These are phyloP conservation scores for Trichoderma cornu-damae DNA, from an alignment of 2,329 filamentous ascomycete genomes.

Conservation along the genomic window DNA sequence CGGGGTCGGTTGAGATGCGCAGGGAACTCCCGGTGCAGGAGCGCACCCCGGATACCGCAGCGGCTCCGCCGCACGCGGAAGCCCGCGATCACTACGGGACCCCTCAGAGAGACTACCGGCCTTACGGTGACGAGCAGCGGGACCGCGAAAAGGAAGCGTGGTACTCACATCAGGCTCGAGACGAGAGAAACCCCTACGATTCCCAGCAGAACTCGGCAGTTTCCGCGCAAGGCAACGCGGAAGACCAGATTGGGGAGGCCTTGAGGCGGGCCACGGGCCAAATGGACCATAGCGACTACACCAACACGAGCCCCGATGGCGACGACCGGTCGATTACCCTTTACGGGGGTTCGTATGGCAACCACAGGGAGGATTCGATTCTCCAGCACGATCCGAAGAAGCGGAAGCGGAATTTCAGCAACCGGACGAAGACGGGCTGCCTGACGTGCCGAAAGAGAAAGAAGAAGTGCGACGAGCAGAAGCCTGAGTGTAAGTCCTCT, in stretches of 20 bases:
- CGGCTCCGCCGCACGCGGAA: conserved; percentile 32
- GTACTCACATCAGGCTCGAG: conserved; percentile 44
- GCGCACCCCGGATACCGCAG: conserved; percentile 33
- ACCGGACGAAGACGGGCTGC: conserved; percentile 92
- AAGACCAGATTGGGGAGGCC: conserved; percentile 46
- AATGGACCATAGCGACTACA: conserved; percentile 46
- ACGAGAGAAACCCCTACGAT: conserved; percentile 43
- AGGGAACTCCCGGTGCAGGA: conserved; percentile 35
- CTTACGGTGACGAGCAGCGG: conserved; percentile 42
- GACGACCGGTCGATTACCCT: conserved; percentile 44
- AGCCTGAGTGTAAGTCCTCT: conserved; percentile 73
- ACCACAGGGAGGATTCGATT: conserved; percentile 44
- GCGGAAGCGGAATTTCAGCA: conserved; percentile 79
- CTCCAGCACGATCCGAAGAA: conserved; percentile 61
- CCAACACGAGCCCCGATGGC: conserved; percentile 50
- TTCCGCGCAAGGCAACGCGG: conserved; percentile 42
- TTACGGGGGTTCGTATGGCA: conserved; percentile 42
- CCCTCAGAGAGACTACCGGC: conserved; percentile 42
- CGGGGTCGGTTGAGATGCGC: conserved; percentile 52
- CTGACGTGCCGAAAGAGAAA: conserved; percentile 87
- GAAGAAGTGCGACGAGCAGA: conserved; percentile 96
- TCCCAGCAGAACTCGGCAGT: conserved; percentile 44
- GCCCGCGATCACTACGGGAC: conserved; percentile 41
- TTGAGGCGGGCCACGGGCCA: conserved; percentile 43
- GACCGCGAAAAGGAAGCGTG: conserved; percentile 44